phyloP scores from a whole-genome alignment of 169 alveolate genomes.

The Cardiosporidium cionae region DNA sequence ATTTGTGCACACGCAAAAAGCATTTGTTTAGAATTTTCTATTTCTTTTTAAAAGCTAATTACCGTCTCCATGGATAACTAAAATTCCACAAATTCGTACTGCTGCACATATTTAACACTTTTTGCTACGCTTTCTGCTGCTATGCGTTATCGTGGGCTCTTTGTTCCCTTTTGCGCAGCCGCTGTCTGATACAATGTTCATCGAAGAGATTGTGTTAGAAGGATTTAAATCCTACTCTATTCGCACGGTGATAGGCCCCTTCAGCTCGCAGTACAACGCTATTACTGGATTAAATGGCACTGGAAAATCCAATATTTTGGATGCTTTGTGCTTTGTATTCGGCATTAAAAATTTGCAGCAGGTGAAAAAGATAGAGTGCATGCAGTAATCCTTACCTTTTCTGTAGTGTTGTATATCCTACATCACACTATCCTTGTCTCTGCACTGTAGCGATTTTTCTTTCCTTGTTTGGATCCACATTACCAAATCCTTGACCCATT shows the following conservation, averaged over 20 bases:
- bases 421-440: not conserved
- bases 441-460: not conserved
- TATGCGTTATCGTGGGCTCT: too few relatives aligned
- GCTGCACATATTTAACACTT: too few relatives aligned
- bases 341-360: constrained; percentile 13
- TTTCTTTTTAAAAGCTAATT: too few relatives aligned
- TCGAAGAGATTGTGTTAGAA: constrained; percentile 86
- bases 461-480: not conserved
- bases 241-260: constrained; percentile 20
- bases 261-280: constrained; percentile 82
- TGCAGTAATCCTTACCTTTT: not conserved
- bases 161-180: too few relatives aligned
- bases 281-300: constrained; percentile 98
- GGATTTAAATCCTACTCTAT: constrained; percentile 87
- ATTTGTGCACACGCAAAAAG: too few relatives aligned
- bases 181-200: constrained; percentile 69
- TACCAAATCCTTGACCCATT: too few relatives aligned
- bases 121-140: too few relatives aligned
- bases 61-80: too few relatives aligned
- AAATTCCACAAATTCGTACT: too few relatives aligned
- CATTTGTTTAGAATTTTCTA: too few relatives aligned
- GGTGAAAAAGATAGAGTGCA: too few relatives aligned
- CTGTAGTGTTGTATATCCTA: not conserved
- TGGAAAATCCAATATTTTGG: constrained; percentile 97
- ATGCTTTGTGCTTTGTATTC: constrained; percentile 91